Evolutionary conservation across 139 green algal species (phyloP).

Genomic region (Tetradesmus lagerheimii): DNA sequence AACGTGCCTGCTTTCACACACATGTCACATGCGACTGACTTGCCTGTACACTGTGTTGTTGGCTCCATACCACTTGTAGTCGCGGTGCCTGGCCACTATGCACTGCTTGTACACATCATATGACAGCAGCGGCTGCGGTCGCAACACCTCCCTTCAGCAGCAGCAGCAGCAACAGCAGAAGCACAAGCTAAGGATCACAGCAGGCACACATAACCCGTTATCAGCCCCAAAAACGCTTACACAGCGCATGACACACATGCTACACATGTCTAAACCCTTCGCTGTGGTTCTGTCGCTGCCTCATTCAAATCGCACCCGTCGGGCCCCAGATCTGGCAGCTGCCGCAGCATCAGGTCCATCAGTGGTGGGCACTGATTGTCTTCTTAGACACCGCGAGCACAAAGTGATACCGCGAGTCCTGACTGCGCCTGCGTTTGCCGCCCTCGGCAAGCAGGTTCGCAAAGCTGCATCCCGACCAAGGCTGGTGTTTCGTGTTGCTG

Average conservation of each 20-base stretch:
- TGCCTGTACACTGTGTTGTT: neutral
- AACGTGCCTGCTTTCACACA: too few relatives aligned
- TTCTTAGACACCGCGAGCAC: neutral
- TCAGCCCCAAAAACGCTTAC: too few relatives aligned
- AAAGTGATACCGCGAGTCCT: neutral
- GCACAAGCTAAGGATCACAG: too few relatives aligned
- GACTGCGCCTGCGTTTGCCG: neutral
- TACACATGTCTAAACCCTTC: too few relatives aligned
- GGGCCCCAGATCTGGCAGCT: neutral
- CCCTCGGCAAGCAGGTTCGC: neutral
- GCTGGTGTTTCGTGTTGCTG: neutral
- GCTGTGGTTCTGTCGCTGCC: too few relatives aligned
- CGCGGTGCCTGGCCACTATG: neutral
- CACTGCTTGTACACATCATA: neutral
- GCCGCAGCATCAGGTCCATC: neutral
- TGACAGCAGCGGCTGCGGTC: neutral
- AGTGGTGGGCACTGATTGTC: neutral
- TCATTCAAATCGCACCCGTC: too few relatives aligned
- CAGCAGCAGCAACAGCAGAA: too few relatives aligned
- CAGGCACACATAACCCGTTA: too few relatives aligned
- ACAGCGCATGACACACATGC: too few relatives aligned
- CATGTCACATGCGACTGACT: neutral
- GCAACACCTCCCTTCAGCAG: neutral
- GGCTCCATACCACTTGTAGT: neutral
- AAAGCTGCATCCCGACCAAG: neutral